These are phyloP conservation scores for Solanum paucissectum DNA, from an alignment of 257 asterid genomes.

Conservation along the genomic window DNA sequence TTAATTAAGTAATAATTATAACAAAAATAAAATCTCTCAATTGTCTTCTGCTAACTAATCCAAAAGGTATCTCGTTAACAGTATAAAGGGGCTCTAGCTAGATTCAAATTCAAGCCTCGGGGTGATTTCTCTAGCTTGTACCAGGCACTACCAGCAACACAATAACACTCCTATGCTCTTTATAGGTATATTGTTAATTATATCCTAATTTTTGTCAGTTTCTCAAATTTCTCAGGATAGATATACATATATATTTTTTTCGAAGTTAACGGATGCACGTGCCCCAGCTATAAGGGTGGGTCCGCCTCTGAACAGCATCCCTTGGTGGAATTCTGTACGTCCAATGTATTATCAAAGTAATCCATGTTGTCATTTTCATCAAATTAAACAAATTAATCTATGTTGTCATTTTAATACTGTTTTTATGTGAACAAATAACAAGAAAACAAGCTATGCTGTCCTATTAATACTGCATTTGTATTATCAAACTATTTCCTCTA, in stretches of 20 bases:
- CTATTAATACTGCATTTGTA: not conserved
- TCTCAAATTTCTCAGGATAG: no score
- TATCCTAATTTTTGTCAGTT: accelerated
- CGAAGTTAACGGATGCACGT: no score
- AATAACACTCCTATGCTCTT: no score
- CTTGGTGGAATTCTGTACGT: not conserved
- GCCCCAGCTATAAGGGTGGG: not conserved
- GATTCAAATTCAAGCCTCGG: accelerated
- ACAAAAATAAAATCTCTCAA: not conserved
- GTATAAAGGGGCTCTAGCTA: no score
- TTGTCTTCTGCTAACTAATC: not conserved
- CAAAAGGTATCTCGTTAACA: not conserved
- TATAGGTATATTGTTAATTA: no score
- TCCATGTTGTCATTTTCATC: not conserved
- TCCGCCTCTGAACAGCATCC: not conserved
- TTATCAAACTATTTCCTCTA: not conserved
- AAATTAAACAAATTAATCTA: not conserved
- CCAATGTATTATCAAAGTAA: not conserved
- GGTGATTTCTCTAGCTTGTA: no score
- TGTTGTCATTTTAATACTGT: not conserved
- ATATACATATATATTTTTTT: no score
- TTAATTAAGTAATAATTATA: not conserved
- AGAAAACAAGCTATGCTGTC: not conserved
- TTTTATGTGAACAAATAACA: not conserved
- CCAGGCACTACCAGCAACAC: accelerated